Conservation (phyloP, 257 asterid genomes). For the Solanum chilense region DNA sequence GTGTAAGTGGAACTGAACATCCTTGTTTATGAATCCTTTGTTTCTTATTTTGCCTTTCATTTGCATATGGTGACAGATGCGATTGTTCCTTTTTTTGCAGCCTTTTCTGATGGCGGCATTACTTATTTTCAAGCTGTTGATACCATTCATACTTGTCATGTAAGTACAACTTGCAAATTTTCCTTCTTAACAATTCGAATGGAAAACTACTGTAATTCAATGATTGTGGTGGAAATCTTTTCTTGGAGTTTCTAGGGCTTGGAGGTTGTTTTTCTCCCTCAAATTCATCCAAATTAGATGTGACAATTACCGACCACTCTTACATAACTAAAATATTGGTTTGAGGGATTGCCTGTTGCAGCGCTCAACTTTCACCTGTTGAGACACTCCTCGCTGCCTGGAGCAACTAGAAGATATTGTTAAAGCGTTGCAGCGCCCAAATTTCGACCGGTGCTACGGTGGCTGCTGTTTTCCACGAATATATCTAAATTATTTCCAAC, state of each 20-base stretch:
- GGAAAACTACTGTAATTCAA: background rate
- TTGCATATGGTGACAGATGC: background rate
- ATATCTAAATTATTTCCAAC: background rate
- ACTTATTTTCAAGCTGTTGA: slow-evolving; percentile 72
- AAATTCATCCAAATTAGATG: background rate
- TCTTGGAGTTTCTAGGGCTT: background rate
- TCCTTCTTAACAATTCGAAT: background rate
- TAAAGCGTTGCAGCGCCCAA: background rate
- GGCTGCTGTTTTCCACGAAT: background rate
- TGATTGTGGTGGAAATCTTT: background rate
- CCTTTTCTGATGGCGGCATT: slow-evolving; percentile 97
- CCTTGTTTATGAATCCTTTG: background rate
- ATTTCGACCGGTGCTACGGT: background rate
- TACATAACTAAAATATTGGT: background rate
- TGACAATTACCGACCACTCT: background rate
- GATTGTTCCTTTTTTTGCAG: slow-evolving; percentile 37
- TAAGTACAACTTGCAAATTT: slow-evolving; percentile 27
- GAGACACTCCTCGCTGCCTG: background rate
- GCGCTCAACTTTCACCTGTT: background rate
- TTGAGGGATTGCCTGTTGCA: background rate
- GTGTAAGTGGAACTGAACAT: slow-evolving; percentile 42
- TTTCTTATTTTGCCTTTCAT: background rate
- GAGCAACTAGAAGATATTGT: background rate
- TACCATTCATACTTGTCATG: slow-evolving; percentile 86
- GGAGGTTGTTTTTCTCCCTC: background rate